A percentile compares a stretch with the other conserved stretches of the same genome.
Conservation (phyloP, 331 rosid species). For the Stylosanthes scabra region DNA sequence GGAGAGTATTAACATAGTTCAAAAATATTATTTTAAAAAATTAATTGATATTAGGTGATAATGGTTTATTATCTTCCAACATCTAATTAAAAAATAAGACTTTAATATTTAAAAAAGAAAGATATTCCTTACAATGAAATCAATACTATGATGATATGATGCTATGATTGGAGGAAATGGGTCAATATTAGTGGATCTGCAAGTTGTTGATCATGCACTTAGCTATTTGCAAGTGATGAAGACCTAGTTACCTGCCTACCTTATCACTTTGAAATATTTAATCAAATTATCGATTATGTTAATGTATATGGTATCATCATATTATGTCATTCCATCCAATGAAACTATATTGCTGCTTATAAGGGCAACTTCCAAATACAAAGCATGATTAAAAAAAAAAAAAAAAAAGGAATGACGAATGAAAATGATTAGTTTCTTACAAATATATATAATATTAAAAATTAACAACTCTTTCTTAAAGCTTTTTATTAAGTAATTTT, state of each 20-base stretch:
- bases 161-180: constrained; percentile 41
- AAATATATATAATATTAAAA: not conserved
- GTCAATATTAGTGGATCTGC: constrained; percentile 45
- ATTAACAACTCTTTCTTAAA: too few relatives aligned
- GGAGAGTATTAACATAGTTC: too few relatives aligned
- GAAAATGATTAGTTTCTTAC: not conserved
- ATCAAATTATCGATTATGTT: constrained; percentile 12
- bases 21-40: too few relatives aligned
- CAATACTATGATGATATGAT: too few relatives aligned
- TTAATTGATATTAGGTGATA: too few relatives aligned
- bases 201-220: constrained; percentile 38
- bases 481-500: too few relatives aligned
- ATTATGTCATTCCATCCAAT: constrained; percentile 21
- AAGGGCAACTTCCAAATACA: not conserved
- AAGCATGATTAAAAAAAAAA: too few relatives aligned
- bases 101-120: too few relatives aligned
- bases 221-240: constrained; percentile 23
- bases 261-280: constrained; percentile 49
- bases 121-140: too few relatives aligned
- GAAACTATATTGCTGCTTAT: not conserved
- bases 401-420: constrained; percentile 6
- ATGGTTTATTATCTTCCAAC: too few relatives aligned
- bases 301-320: too few relatives aligned
- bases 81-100: too few relatives aligned
- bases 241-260: constrained; percentile 18